A percentile compares a stretch with the other conserved stretches of the same genome.
Conservation (phyloP, 2,329 filamentous ascomycete species). For the Acrocalymma vagum region DNA sequence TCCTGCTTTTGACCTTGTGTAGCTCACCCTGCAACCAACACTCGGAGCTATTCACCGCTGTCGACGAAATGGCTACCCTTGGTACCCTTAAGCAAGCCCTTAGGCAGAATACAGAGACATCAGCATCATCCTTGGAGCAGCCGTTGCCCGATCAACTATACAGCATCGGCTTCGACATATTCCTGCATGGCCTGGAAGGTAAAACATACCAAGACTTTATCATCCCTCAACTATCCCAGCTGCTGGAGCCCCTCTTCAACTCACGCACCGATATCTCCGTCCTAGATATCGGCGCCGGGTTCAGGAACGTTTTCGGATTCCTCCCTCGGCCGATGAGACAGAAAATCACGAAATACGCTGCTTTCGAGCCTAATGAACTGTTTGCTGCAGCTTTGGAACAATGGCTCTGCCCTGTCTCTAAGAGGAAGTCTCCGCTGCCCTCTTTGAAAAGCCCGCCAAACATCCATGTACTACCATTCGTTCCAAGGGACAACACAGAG, state of each 20-base stretch:
- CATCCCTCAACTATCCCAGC: conserved; percentile 56
- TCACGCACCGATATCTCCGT: conserved; percentile 58
- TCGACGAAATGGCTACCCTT: conserved; percentile 3
- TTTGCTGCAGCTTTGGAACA: conserved; percentile 57
- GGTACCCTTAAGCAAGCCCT: conserved; percentile 1
- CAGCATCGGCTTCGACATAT: conserved; percentile 56
- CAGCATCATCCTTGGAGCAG: conserved; percentile 31
- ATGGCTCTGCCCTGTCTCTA: conserved; percentile 46
- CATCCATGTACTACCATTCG: conserved; percentile 54
- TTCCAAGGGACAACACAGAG: conserved; percentile 30
- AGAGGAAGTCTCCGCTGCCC: conserved; percentile 50
- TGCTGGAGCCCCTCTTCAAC: conserved; percentile 53
- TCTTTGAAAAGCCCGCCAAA: conserved; percentile 48
- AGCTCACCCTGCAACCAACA: no score
- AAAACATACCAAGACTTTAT: conserved; percentile 61
- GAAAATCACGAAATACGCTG: conserved; percentile 61
- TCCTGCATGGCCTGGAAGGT: conserved; percentile 48
- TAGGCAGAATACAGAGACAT: conserved; percentile 18
- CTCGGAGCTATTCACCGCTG: no score
- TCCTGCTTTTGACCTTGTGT: no score
- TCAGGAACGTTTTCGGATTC: conserved; percentile 61
- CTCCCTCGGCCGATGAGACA: conserved; percentile 54
- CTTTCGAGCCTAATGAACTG: conserved; percentile 62
- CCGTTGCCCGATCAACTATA: conserved; percentile 60
- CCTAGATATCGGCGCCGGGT: conserved; percentile 68